Conservation (phyloP, 2,329 filamentous ascomycete genomes). For the Paracoccidioides lutzii region DNA sequence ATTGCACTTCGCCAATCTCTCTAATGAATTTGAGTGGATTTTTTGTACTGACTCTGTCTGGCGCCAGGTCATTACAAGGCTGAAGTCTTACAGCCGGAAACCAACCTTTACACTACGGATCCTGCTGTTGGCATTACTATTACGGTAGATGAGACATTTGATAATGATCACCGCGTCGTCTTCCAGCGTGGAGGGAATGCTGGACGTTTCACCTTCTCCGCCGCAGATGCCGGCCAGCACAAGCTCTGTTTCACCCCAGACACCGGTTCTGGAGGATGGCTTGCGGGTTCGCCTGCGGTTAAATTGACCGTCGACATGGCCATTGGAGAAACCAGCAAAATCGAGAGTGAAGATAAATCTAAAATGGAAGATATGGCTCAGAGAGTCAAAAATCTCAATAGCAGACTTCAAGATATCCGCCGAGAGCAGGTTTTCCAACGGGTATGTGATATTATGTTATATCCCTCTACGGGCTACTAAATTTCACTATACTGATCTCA, state of each 20-base stretch:
- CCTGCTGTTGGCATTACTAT: constrained; percentile 72
- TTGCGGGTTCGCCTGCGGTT: constrained; percentile 62
- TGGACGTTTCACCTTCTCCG: constrained; percentile 90
- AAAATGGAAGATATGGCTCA: constrained; percentile 84
- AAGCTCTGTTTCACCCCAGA: constrained; percentile 88
- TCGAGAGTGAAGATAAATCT: constrained; percentile 84
- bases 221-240: constrained; percentile 90
- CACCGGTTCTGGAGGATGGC: constrained; percentile 55
- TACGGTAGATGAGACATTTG: constrained; percentile 89
- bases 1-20: neutral
- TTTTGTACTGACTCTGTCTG: constrained; percentile 2
- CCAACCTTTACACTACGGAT: constrained; percentile 57
- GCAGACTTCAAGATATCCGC: constrained; percentile 72
- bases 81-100: constrained; percentile 65
- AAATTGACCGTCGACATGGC: constrained; percentile 78
- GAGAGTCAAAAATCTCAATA: constrained; percentile 81
- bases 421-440: constrained; percentile 94
- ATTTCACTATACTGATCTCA: neutral
- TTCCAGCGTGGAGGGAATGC: constrained; percentile 62
- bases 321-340: constrained; percentile 86
- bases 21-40: neutral
- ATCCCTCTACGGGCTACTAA: neutral
- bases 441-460: constrained; percentile 39
- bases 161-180: constrained; percentile 94
- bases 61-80: constrained; percentile 66